Percentiles rank a stretch among this genome's conserved stretches.
Conservation (phyloP, 2,329 filamentous ascomycete species). For the Mycogone perniciosa region DNA sequence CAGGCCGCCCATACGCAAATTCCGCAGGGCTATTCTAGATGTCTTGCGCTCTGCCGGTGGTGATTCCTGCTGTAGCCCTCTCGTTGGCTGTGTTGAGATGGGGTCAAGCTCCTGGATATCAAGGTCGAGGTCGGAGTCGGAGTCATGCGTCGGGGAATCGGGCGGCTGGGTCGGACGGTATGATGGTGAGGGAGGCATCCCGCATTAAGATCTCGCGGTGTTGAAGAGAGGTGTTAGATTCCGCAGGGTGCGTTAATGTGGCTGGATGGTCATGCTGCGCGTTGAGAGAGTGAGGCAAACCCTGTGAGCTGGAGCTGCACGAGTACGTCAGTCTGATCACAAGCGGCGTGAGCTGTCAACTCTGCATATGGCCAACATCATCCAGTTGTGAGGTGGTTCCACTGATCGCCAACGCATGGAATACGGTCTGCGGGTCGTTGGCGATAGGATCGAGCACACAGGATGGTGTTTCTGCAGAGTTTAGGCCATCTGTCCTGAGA, state of each 20-base stretch:
- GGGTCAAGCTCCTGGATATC: constrained; percentile 78
- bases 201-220: constrained; percentile 25
- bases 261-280: constrained; percentile 18
- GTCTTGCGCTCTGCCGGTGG: constrained; percentile 36
- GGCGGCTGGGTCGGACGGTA: constrained; percentile 54
- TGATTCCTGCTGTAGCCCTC: constrained; percentile 25
- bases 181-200: constrained; percentile 51
- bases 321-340: not conserved
- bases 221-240: constrained; percentile 9
- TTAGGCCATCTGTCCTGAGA: too few relatives aligned
- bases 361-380: too few relatives aligned
- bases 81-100: constrained; percentile 32
- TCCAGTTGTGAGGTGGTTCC: too few relatives aligned
- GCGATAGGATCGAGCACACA: too few relatives aligned
- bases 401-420: too few relatives aligned
- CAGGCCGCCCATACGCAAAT: constrained; percentile 59
- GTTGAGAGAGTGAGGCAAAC: constrained; percentile 6
- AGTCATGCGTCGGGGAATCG: constrained; percentile 60
- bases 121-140: constrained; percentile 66
- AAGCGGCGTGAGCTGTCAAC: not conserved
- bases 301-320: constrained; percentile 7
- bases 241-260: constrained; percentile 13
- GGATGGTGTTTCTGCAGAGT: too few relatives aligned
- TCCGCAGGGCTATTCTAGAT: constrained; percentile 63
- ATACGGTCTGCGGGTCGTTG: too few relatives aligned